phyloP scores from a whole-genome alignment of 2,329 filamentous ascomycete genomes.

The Drechslera avenae region DNA sequence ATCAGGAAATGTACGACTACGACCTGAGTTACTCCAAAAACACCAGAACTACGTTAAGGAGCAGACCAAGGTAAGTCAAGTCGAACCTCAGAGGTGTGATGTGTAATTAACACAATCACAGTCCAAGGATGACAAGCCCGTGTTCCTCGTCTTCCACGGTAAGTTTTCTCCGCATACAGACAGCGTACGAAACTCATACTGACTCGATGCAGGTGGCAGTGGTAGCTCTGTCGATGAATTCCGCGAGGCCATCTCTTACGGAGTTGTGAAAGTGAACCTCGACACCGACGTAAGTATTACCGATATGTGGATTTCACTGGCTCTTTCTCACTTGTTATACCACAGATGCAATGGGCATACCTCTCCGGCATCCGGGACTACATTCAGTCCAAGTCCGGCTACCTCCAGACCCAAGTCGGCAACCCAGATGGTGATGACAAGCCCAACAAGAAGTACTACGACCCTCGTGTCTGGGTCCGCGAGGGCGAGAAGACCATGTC shows the following conservation, averaged over 20 bases:
- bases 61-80: conserved; percentile 52
- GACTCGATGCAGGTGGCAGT: conserved; percentile 65
- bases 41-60: conserved; percentile 92
- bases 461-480: conserved; percentile 92
- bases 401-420: conserved; percentile 82
- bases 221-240: conserved; percentile 92
- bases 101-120: no score
- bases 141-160: conserved; percentile 98
- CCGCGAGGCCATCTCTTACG: conserved; percentile 62
- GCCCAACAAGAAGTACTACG: conserved; percentile 91
- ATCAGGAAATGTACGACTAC: no score
- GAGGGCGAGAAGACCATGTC: conserved; percentile 97
- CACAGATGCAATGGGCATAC: conserved; percentile 79
- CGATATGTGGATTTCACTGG: no score
- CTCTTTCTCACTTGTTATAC: not conserved
- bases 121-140: conserved; percentile 60
- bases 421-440: conserved; percentile 96
- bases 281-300: conserved; percentile 72
- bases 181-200: no score
- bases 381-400: conserved; percentile 87
- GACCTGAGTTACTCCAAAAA: conserved; percentile 94
- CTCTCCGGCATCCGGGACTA: conserved; percentile 91
- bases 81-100: no score
- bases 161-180: no score
- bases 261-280: conserved; percentile 99